Percentiles rank a stretch among this genome's conserved stretches.
Evolutionary conservation across 2,329 filamentous ascomycete genomes (phyloP).

Genomic region (Dendrostoma leiphaemia): DNA sequence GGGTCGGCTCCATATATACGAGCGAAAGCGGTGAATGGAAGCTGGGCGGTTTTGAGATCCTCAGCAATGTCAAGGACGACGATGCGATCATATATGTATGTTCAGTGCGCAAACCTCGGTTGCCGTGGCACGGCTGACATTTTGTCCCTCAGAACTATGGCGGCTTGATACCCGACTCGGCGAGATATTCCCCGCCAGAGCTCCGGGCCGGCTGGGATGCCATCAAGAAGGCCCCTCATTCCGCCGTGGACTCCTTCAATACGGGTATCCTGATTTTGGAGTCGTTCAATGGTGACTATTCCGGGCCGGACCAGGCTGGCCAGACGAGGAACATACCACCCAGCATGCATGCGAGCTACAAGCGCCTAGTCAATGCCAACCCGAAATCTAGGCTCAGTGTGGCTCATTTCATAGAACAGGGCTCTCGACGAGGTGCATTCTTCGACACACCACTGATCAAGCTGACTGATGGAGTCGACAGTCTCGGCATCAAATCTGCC

Average conservation of each 20-base stretch:
- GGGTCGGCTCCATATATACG: conserved; percentile 84
- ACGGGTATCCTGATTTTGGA: conserved; percentile 84
- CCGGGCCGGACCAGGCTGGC: conserved; percentile 73
- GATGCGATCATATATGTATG: conserved; percentile 84
- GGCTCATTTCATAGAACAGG: conserved; percentile 85
- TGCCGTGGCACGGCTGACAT: conserved; percentile 12
- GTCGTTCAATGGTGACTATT: conserved; percentile 84
- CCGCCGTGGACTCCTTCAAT: conserved; percentile 83
- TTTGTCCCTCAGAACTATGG: conserved; percentile 71
- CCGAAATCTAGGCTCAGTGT: conserved; percentile 86
- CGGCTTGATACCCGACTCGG: conserved; percentile 80
- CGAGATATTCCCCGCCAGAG: conserved; percentile 83
- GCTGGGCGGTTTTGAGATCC: conserved; percentile 85
- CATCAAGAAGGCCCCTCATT: conserved; percentile 78
- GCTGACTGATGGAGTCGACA: conserved; percentile 89
- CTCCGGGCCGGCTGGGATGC: conserved; percentile 87
- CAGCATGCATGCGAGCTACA: conserved; percentile 88
- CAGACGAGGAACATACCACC: conserved; percentile 85
- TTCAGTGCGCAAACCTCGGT: not conserved
- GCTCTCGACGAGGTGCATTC: conserved; percentile 76
- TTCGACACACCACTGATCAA: conserved; percentile 93
- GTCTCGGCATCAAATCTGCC: conserved; percentile 82
- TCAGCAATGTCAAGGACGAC: conserved; percentile 95
- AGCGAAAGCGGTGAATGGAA: conserved; percentile 99
- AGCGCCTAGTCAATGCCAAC: conserved; percentile 81